Evolutionary conservation across 2,329 filamentous ascomycete species (phyloP), one percentile per base, ranked within the genome.

Genomic region (Acrocalymma vagum): DNA sequence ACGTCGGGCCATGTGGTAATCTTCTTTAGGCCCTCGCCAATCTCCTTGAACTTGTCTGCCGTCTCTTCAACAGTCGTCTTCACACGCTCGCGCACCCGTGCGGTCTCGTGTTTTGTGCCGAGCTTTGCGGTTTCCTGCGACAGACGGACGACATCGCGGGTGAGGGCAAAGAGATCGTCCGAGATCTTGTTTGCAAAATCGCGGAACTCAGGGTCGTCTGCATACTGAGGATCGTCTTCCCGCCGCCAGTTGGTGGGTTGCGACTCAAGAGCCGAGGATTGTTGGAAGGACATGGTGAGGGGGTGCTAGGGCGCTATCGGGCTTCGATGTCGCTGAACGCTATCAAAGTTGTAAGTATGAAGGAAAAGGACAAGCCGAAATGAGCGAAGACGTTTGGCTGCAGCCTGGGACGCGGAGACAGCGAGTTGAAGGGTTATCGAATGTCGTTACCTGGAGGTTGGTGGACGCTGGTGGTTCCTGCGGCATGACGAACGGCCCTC

Each of bases 21-120:
- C 72, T 87, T 91, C 84, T 97, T 97, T 53, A 99, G 80, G 5
- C 91, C 91, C 62, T 97, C 92, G 53, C 90, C 94, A 46, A 95
- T 88, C 40, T 94, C 88, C 71, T 93, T 92, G 78, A 96, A 97
- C 42, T 87, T 83, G 41, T 86, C 82, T 42, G 89, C 85, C 21
- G 91, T 91, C 73, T 96, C 91, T 54, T 95, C 89, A 39, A 96
- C 81, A 8, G 92, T 78, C 60, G 88, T 87, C 67, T 94, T 90
- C 17, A 99, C 90, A 56, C 94, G 81, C 73, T 99, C 94, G 35
- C 93, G 85, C 48, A 96, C 86, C 34, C 92, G 84, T 48, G 94
- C 88, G 4, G 91, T 96, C 70, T 99, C 94, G 46, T 92, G 87
- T 70, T 87, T 89, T 7, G 91, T 96, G 8, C 94, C 93, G 18